A percentile compares a stretch with the other conserved stretches of the same genome.
Evolutionary conservation across 495 filamentous ascomycete species (phyloP).

Genomic region (Penicillium fimorum): DNA sequence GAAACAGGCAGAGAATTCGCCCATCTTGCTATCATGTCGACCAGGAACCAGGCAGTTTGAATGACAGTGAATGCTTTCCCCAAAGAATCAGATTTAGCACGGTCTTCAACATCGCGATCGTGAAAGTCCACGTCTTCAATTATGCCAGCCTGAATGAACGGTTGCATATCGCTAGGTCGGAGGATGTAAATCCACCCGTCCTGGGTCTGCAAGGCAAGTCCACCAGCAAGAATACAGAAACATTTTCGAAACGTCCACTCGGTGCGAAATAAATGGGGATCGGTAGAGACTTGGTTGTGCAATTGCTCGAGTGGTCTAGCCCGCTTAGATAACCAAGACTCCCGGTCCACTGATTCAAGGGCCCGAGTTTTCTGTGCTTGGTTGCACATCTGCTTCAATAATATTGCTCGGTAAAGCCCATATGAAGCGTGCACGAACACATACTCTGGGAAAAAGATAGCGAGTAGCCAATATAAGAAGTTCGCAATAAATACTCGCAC

Average conservation of each 20-base stretch:
- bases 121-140: slow-evolving; percentile 2
- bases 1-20: background rate
- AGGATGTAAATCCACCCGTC: slow-evolving; percentile 14
- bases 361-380: background rate
- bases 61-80: slow-evolving; percentile 10
- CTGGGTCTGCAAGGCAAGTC: slow-evolving; percentile 10
- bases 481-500: background rate
- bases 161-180: background rate
- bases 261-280: background rate
- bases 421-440: background rate
- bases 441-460: background rate
- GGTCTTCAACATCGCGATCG: slow-evolving; percentile 13
- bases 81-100: slow-evolving; percentile 13
- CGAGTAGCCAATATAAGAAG: background rate
- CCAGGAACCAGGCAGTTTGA: slow-evolving; percentile 6
- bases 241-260: slow-evolving; percentile 9
- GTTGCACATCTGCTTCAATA: background rate
- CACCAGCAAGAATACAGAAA: slow-evolving; percentile 9
- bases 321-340: background rate
- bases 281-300: background rate
- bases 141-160: slow-evolving; percentile 11
- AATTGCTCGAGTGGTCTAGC: background rate
- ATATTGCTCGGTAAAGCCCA: background rate
- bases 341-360: background rate
- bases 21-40: background rate